Evolutionary conservation across 1,284 basidiomycete genomes (phyloP), one percentile per base, ranked within the genome.

Genomic region (Omphalotus olearius): DNA sequence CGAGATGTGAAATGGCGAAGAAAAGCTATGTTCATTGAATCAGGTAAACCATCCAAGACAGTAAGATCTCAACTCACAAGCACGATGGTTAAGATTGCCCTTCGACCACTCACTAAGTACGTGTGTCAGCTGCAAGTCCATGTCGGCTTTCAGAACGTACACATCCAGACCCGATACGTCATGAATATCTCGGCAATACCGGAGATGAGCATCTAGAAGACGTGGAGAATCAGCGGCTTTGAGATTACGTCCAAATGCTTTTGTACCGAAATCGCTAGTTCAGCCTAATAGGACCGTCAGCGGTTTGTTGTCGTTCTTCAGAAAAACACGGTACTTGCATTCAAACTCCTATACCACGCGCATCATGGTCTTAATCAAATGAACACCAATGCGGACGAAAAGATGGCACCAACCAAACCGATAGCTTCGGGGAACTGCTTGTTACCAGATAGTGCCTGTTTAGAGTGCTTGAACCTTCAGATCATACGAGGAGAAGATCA

Each of bases 121-220:
- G 28, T 23, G 10, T 16, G 28, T 35, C 25, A 20, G 17, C 47
- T 37, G 28, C 44, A 7, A 36, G 16, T 11, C 47, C 9, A 35
- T 40, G 11, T 43, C 13, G 9, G 11, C 16, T 5, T 23, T 25
- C 13, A 6, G 13, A 17, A 44, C 64, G 26, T 56, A 66, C 66
- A 53, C 53, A 62, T 60, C 60, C 62, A 66, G 16, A 68, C 65
- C n/a, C 64, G 62, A 47, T 63, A 64, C 6, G 60, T 58, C 16
- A 68, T 56, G 49, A 68, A 68, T 64, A 57, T 58, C 57, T 65
- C 66, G 28, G 63, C 59, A 25, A 66, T 57, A 25, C 57, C 66
- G 33, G 66, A 66, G 26, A 68, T 64, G 18, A 62, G 39, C 62
- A 68, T 66, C 66, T 68, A 45, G 25, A 5, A 45, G 16, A 53